Base-by-base conservation (phyloP, 805 yeast species). In the Pichia deserticola region DNA sequence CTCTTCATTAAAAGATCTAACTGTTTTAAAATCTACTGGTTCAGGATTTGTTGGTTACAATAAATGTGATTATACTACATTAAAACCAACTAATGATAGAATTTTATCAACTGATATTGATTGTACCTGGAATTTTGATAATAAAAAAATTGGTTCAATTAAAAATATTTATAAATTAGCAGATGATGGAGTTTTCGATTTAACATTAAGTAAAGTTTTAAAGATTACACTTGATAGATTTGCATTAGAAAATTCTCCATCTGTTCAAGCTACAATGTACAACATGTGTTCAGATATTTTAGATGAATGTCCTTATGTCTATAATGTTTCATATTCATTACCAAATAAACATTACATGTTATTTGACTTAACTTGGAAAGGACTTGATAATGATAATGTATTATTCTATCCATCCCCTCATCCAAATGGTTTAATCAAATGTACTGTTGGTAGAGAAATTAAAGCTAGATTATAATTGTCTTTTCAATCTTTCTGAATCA, bases 211-310 rank as follows among this genome's bases (percentile, higher is more conserved):
- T n/a, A 61, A 65, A 12, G 93, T 88, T 20, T 77, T 88, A 60
- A 72, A 71, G 38, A 76, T 79, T 60, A 89, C 96, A 1, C 75
- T 89, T 60, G 84, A 80, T 48, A 74, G 76, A 51, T 90, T 90
- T 68, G 96, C 96, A 15, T 66, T 77, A 45, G 96, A 90, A 68
- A 81, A 87, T 67, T 87, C 96, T 9, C 81, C 96, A n/a, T 86
- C 95, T 29, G 97, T 90, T 43, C 97, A 90, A 73, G 96, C 96
- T 42, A 90, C 97, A 51, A 92, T 90, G 96, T 90, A 79, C 75
- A 86, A 89, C 76, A 90, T 90, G 93, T 77, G 86, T 38, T 75
- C 80, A 55, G 81, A 78, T 54, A 87, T 90, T 55, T 76, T 90
- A 63, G 73, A 70, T 45, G 62, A 60, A 46, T 84, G 79, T 49